Base-by-base conservation (phyloP, 1,284 basidiomycete species). In the Malassezia furfur region DNA sequence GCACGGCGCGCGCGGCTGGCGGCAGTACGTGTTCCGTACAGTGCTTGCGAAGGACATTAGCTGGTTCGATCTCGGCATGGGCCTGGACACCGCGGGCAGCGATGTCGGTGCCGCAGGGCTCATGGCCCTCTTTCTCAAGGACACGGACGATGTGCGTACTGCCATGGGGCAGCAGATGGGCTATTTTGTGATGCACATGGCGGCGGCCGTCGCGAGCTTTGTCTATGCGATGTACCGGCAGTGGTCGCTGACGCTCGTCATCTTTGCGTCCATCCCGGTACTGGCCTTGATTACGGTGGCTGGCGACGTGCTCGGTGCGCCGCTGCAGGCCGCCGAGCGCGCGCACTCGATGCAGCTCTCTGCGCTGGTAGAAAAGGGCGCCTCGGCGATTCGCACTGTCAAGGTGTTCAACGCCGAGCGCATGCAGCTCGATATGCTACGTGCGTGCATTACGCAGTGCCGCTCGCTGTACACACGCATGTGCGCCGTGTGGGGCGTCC, bases 81-180 rank as follows among this genome's bases (percentile, higher is more conserved):
- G 57, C 31, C 17, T 48, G 11, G 34, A 30, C 4, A 34, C 7
- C 2, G 31, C 4, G 12, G 30, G 37, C 17, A 12, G 15, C 10
- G 58, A 38, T 21, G 39, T 80, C 38, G 88, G 89, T 57, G 88
- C 90, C 46, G 91, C 87, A 55, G 91, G 91, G 17, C 79, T 96
- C 41, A 94, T 96, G 90, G 84, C 88, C 50, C 88, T 90, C 72
- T 96, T 96, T 73, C 83, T 86, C 68, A 94, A 91, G 64, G 91
- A 96, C 76, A 93, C 88, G 3, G 91, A 98, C 75, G 88, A 96
- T 56, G 85, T 96, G 17, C 84, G 91, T 44, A 80, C 84, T 52
- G 91, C 88, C 0, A 83, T 85, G 15, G 87, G 87, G 1, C 79
- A 87, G 35, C 83, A 85, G 4, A 79, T 84, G 21, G 91, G 89